A percentile compares a stretch with the other conserved stretches of the same genome.
Evolutionary conservation across 768 basidiomycete species (phyloP).

Genomic region (Podaxis sp.): DNA sequence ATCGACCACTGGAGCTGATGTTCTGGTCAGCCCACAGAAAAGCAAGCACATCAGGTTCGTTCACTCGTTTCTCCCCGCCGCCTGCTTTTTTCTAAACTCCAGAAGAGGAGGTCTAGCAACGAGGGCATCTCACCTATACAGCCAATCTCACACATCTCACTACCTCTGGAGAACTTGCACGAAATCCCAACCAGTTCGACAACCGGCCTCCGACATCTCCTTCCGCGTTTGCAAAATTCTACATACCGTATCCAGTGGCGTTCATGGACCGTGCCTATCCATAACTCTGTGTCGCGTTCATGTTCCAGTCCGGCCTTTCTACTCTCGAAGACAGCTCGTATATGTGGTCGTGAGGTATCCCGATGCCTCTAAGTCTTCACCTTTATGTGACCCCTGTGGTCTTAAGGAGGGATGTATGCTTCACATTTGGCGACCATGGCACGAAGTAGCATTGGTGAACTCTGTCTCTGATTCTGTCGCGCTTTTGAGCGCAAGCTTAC

Average conservation of each 20-base stretch:
- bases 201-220: constrained; percentile 40
- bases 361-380: not conserved
- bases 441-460: constrained; percentile 27
- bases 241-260: constrained; percentile 28
- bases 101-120: constrained; percentile 60
- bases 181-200: constrained; percentile 34
- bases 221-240: constrained; percentile 45
- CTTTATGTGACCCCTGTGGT: constrained; percentile 2
- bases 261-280: constrained; percentile 28
- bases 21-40: constrained; percentile 8
- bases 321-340: constrained; percentile 8
- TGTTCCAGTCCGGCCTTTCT: constrained; percentile 10
- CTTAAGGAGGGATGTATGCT: constrained; percentile 21
- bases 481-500: constrained; percentile 25
- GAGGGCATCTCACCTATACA: constrained; percentile 42
- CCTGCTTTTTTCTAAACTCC: not conserved
- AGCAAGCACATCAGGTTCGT: constrained; percentile 11
- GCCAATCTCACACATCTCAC: constrained; percentile 44
- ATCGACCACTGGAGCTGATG: not conserved
- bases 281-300: constrained; percentile 42
- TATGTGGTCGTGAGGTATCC: constrained; percentile 7
- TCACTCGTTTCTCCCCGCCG: not conserved
- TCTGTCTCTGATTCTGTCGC: constrained; percentile 13
- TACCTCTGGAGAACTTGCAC: constrained; percentile 55
- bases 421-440: constrained; percentile 53